A percentile compares a stretch with the other conserved stretches of the same genome.
Evolutionary conservation across 352 stramenopile genomes (phyloP).

Genomic region (Globisporangium canariense): DNA sequence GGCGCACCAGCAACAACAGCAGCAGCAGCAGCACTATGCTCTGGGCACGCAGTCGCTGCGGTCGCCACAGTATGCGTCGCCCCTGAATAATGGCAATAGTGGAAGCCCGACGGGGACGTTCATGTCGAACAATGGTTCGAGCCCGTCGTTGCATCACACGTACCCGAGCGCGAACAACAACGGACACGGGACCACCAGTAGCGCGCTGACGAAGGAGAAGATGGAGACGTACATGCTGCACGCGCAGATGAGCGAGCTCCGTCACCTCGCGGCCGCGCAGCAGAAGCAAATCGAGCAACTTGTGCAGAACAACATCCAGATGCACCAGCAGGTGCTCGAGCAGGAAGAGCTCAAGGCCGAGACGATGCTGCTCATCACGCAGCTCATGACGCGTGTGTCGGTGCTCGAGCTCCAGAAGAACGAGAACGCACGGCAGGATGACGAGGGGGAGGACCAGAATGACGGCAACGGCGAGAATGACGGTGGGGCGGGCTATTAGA

Average conservation of each 20-base stretch:
- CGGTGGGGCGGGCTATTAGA: neutral
- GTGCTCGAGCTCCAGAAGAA: conserved; percentile 64
- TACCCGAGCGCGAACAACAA: neutral
- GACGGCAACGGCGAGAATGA: conserved; percentile 22
- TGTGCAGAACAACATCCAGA: conserved; percentile 66
- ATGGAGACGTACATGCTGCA: conserved; percentile 25
- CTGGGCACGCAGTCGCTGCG: conserved; percentile 11
- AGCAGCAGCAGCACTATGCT: conserved; percentile 21
- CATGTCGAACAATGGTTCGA: conserved; percentile 7
- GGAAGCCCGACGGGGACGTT: conserved; percentile 15
- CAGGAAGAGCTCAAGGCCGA: conserved; percentile 81
- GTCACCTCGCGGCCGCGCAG: conserved; percentile 44
- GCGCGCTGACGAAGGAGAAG: conserved; percentile 9
- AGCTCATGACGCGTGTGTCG: conserved; percentile 83
- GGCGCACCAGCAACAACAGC: conserved; percentile 19
- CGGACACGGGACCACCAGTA: neutral
- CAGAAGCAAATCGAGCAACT: conserved; percentile 76
- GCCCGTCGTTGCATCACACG: conserved; percentile 11
- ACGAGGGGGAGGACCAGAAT: conserved; percentile 25
- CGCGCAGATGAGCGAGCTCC: conserved; percentile 50
- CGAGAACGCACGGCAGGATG: conserved; percentile 23
- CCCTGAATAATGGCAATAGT: neutral
- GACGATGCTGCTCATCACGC: conserved; percentile 81
- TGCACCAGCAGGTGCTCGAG: conserved; percentile 79
- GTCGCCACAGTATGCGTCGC: conserved; percentile 9